Conservation (phyloP, 306 rosid genomes). For the Ormosia semicastrata region DNA sequence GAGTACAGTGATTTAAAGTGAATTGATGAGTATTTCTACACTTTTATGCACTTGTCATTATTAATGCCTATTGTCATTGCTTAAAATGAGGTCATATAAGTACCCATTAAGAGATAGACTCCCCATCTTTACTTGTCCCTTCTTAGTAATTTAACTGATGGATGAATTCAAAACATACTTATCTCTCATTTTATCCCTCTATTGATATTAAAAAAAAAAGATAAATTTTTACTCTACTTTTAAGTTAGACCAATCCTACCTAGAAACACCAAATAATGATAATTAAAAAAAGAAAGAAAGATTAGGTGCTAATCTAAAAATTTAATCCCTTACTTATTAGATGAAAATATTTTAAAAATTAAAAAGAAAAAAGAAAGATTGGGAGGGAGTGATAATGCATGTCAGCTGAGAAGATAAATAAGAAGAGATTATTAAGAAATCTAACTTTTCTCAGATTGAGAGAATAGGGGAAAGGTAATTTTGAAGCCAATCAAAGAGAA, state of each 20-base stretch:
- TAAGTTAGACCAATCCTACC: not conserved
- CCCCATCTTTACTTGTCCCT: conserved; percentile 25
- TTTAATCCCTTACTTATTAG: no score
- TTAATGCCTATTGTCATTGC: not conserved
- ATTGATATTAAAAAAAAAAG: not conserved
- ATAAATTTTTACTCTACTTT: not conserved
- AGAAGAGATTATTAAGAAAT: not conserved
- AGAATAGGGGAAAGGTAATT: not conserved
- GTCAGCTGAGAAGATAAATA: not conserved
- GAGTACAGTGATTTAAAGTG: not conserved
- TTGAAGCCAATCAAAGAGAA: not conserved
- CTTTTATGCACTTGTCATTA: conserved; percentile 15
- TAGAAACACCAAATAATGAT: not conserved
- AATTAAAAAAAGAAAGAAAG: no score
- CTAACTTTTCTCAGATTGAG: not conserved
- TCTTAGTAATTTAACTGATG: conserved; percentile 25
- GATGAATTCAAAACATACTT: not conserved
- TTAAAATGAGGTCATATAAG: conserved; percentile 9
- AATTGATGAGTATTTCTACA: conserved; percentile 21
- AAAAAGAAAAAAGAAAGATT: no score
- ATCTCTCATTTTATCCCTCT: not conserved
- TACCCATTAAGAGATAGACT: not conserved
- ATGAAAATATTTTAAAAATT: no score
- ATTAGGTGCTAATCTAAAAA: no score
- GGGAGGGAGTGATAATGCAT: not conserved